Percentiles rank a stretch among this genome's conserved stretches.
phyloP scores from a whole-genome alignment of 805 yeast species.

The Candida nemodendra region DNA sequence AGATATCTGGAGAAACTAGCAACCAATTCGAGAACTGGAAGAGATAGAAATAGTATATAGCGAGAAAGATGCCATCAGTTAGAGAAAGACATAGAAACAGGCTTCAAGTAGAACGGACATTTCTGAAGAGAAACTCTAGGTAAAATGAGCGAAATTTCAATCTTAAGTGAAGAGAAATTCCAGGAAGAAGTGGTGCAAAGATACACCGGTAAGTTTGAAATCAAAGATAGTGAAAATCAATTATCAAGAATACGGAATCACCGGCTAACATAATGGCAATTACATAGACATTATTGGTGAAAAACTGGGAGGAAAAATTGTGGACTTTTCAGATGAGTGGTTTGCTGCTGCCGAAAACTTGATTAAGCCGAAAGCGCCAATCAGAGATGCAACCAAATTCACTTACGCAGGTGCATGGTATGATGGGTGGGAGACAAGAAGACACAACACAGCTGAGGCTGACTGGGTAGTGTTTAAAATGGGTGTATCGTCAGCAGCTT shows the following conservation, averaged over 20 bases:
- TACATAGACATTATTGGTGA: conserved; percentile 74
- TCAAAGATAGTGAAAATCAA: background rate
- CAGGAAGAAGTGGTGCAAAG: conserved; percentile 46
- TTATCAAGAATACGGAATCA: background rate
- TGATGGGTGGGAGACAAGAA: conserved; percentile 98
- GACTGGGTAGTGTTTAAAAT: conserved; percentile 85
- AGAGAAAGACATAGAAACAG: too few relatives aligned
- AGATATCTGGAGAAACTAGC: too few relatives aligned
- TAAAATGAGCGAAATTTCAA: conserved; percentile 6
- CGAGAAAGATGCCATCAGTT: background rate
- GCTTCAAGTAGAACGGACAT: too few relatives aligned
- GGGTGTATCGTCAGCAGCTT: conserved; percentile 79
- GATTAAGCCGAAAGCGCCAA: conserved; percentile 76
- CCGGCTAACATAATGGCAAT: too few relatives aligned
- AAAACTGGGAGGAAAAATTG: conserved; percentile 74
- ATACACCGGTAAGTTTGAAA: conserved; percentile 44
- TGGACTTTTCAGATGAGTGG: conserved; percentile 83
- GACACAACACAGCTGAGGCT: conserved; percentile 81
- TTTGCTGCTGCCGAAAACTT: conserved; percentile 90
- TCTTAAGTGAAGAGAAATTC: conserved; percentile 39
- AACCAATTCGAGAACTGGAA: too few relatives aligned
- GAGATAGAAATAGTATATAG: conserved; percentile 1
- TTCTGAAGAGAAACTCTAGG: too few relatives aligned
- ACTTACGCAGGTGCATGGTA: conserved; percentile 93
- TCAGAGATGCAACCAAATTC: conserved; percentile 77